Percentiles rank a stretch among this genome's conserved stretches.
Conservation (phyloP, 2,329 filamentous ascomycete genomes). For the Tolypocladium cylindrosporum region DNA sequence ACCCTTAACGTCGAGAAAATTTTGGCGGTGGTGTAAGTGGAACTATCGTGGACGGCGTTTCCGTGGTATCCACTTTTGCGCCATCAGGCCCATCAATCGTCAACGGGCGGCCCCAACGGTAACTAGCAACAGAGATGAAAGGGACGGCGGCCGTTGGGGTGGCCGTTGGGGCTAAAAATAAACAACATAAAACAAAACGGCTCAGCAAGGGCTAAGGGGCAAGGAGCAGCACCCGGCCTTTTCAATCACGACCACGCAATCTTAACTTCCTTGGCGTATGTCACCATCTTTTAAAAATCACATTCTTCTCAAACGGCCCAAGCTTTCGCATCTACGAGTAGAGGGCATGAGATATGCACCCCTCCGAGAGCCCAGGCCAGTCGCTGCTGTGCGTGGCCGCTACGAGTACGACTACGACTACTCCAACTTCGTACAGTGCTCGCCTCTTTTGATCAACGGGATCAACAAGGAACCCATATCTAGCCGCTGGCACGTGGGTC, state of each 20-base stretch:
- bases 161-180: neutral
- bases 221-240: neutral
- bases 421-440: neutral
- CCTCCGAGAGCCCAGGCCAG: neutral
- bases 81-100: neutral
- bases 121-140: neutral
- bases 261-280: too few relatives aligned
- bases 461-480: neutral
- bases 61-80: neutral
- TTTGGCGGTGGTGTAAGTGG: neutral
- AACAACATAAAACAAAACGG: neutral
- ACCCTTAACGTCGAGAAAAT: neutral
- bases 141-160: neutral
- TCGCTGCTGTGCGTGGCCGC: neutral
- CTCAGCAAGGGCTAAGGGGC: too few relatives aligned
- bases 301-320: neutral
- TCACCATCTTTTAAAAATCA: neutral
- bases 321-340: neutral
- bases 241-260: neutral
- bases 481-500: neutral
- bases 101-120: neutral
- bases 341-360: neutral
- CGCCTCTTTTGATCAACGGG: neutral
- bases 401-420: too few relatives aligned
- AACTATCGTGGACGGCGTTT: neutral